Conservation (phyloP, 202 grass and related monocot species). For the Schoenoplectus triqueter region DNA sequence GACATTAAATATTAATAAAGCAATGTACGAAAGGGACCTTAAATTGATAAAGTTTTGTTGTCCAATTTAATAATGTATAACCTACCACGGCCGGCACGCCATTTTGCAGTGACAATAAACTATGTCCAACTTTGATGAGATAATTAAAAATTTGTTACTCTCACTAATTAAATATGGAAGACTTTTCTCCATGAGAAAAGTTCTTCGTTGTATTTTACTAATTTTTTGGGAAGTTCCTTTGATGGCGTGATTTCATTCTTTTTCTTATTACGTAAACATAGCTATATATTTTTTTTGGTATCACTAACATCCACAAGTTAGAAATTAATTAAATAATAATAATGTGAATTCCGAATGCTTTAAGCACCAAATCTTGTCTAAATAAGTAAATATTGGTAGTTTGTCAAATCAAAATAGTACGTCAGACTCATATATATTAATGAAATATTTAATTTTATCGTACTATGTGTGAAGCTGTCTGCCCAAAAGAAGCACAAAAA, state of each 20-base stretch:
- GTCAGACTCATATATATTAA: neutral
- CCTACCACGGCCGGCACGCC: neutral
- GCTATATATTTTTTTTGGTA: neutral
- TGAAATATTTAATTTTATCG: neutral
- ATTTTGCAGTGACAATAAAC: constrained; percentile 1
- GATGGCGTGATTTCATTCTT: neutral
- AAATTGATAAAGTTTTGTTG: neutral
- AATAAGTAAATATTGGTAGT: neutral
- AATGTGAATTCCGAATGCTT: neutral
- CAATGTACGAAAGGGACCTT: too few relatives aligned
- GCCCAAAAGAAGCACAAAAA: constrained; percentile 2
- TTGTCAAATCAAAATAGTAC: neutral
- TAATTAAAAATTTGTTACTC: neutral
- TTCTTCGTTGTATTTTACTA: neutral
- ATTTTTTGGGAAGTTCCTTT: neutral
- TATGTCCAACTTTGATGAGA: constrained; percentile 1
- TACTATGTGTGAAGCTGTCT: constrained; percentile 17
- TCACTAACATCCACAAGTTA: constrained; percentile 11
- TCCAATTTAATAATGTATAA: neutral
- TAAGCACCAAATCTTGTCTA: neutral
- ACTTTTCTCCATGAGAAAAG: constrained; percentile 1
- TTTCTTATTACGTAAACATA: neutral
- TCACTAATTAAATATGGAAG: constrained; percentile 8
- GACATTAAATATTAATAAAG: neutral
- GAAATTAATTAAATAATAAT: neutral